Percentiles rank a stretch among this genome's conserved stretches.
Conservation (phyloP, 306 rosid species). For the Gastrolobium bilobum region DNA sequence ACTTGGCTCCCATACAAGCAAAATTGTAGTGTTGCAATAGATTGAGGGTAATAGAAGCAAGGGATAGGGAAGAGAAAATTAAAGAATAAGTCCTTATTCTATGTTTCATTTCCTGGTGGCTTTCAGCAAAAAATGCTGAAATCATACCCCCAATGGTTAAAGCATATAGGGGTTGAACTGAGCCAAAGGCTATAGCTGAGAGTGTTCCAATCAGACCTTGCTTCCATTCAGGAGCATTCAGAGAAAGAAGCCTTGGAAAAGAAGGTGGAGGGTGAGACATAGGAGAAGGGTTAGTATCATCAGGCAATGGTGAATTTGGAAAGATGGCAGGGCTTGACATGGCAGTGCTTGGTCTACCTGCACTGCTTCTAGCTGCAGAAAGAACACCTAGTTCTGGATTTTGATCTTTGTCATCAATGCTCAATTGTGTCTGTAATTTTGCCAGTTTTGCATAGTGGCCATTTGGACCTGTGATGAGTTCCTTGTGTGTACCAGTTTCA, state of each 20-base stretch:
- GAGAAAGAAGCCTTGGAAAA: constrained; percentile 72
- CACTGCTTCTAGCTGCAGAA: constrained; percentile 79
- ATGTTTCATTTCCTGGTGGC: constrained; percentile 76
- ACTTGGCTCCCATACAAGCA: constrained; percentile 86
- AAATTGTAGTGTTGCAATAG: constrained; percentile 90
- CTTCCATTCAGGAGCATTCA: constrained; percentile 91
- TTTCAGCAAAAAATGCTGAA: constrained; percentile 80
- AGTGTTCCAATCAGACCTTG: constrained; percentile 82
- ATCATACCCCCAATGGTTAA: constrained; percentile 92
- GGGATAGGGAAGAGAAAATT: constrained; percentile 73
- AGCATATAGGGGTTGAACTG: constrained; percentile 92
- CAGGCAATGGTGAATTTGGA: constrained; percentile 67
- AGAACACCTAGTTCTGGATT: constrained; percentile 50
- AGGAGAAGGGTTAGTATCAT: constrained; percentile 23
- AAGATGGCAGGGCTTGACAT: constrained; percentile 80
- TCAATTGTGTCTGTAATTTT: constrained; percentile 79
- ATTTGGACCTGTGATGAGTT: constrained; percentile 68
- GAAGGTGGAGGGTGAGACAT: constrained; percentile 69
- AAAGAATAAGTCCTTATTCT: constrained; percentile 75
- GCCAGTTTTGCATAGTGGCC: constrained; percentile 87
- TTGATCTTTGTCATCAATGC: constrained; percentile 73
- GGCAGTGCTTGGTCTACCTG: constrained; percentile 69
- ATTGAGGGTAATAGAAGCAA: constrained; percentile 77
- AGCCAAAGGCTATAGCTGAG: constrained; percentile 80
- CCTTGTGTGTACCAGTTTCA: constrained; percentile 81